phyloP scores from a whole-genome alignment of 2,329 filamentous ascomycete genomes.

The Aspergillus alliaceus region DNA sequence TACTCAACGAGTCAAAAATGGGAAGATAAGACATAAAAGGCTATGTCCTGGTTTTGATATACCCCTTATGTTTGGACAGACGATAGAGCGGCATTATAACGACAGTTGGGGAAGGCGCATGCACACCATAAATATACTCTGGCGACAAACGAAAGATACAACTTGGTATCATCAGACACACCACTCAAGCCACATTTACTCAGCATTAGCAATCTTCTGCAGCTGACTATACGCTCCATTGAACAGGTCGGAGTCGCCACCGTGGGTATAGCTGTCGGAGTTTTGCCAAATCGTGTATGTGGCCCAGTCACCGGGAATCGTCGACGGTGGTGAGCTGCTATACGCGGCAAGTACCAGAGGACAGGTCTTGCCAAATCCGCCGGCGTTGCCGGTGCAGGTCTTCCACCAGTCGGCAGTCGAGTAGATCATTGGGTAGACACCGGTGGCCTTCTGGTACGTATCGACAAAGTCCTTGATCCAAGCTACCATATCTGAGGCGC shows the following conservation, averaged over 20 bases:
- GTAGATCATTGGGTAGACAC: conserved; percentile 54
- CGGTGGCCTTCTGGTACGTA: conserved; percentile 48
- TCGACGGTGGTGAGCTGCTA: conserved; percentile 37
- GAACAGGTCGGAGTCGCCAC: conserved; percentile 21
- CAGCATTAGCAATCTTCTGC: conserved; percentile 11
- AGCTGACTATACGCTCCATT: conserved; percentile 16
- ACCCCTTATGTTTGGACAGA: neutral
- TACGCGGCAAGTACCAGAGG: conserved; percentile 52
- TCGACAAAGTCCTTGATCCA: conserved; percentile 57
- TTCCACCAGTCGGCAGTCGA: conserved; percentile 55
- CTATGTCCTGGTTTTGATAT: no score
- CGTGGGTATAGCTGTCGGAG: conserved; percentile 15
- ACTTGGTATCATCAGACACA: neutral
- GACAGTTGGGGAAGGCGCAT: neutral
- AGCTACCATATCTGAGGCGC: conserved; percentile 44
- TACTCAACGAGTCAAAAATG: no score
- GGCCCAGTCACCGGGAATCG: conserved; percentile 49
- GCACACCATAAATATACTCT: neutral
- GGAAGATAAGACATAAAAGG: no score
- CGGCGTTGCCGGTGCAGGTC: conserved; percentile 52
- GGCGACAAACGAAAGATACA: neutral
- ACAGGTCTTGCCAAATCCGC: conserved; percentile 47
- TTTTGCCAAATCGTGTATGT: conserved; percentile 20
- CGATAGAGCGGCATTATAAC: neutral
- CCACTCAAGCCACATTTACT: neutral